Evolutionary conservation across 768 basidiomycete species (phyloP), one percentile per base, ranked within the genome.

Genomic region (Coprinopsis strossmayeri): DNA sequence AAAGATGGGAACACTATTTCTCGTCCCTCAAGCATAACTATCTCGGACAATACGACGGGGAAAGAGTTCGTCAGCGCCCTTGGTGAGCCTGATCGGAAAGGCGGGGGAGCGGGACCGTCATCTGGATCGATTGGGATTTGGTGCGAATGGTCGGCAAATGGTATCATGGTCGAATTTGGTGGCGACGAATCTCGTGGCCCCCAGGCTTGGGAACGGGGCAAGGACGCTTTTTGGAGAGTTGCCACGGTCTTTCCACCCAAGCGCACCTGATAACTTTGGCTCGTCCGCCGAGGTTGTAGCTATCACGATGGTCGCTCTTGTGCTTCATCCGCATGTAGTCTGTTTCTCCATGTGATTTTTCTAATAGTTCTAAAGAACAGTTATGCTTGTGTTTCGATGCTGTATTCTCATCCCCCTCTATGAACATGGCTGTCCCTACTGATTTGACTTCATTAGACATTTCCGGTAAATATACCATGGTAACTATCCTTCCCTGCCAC

Each of bases 41-140:
- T 89, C 5, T 62, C 59, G 5, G 61, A 62, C 25, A 69, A 69
- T 41, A 82, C 80, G 20, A 79, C 78, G 10, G 94, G 91, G 2
- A 83, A 84, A 58, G 81, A 91, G 0, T 82, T 98, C 51, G 87
- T 96, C 7, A 57, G 64, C 23, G 62, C 64, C 38, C 61, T 96
- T 38, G 92, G 92, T 9, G 94, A 97, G 64, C 94, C 94, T 5
- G 79, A 79, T 59, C 74, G 89, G 52, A 98, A 96, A 62, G 94
- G 94, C 5, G 92, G 93, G 18, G 93, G 94, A 1, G 70, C 81
- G 7, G 90, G 90, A 0, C 89, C 90, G 11, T 85, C 84, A 18
- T 79, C 81, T 1, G 87, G 88, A 32, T 90, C 86, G 26, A 87
- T 95, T 55, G 84, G 84, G 24, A 91, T 95, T 55, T 96, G 91